Base-by-base conservation (phyloP, 257 asterid genomes). In the Solanum tarijense region DNA sequence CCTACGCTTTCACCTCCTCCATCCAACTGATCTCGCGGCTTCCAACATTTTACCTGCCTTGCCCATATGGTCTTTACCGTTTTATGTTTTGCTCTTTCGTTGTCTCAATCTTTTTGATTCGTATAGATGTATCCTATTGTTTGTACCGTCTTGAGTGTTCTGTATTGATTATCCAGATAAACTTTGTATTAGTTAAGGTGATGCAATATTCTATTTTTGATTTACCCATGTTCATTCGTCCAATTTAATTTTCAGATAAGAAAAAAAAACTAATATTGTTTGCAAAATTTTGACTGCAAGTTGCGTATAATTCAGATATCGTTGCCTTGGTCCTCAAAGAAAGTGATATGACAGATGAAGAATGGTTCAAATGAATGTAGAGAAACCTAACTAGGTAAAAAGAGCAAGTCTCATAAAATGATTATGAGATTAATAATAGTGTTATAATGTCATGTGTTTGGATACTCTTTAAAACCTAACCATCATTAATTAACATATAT, bases 401-500 rank as follows among this genome's bases (percentile, higher is more conserved):
- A 68, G 10, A 68, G 21, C 10, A 68, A 29, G 75, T 68, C 34
- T 20, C 74, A 66, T 66, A 12, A 25, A 66, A 27, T 66, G 9
- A 66, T 27, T 25, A n/a, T 65, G 74, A 66, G 1, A 66, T 27
- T 0, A 12, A 66, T n/a, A 65, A 27, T 66, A 62, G 12, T 66
- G 36, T 68, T 68, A n/a, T 9, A 25, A 5, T 25, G 32, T 62
- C 71, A n/a, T 1, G 71, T 10, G 29, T 23, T 23, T 25, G 34
- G 9, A 25, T 66, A n/a, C 16, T 10, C 0, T 62, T n/a, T 10
- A 9, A 9, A 1, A 62, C 71, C 0, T 0, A 23, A 0, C 31
- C 71, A 62, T n/a, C 16, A 23, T n/a, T 2, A 23, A 60, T n/a
- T n/a, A 62, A 62, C 31, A 1, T 62, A 62, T 62, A 62, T n/a